These are phyloP conservation scores for Geotrichum australiense DNA, from an alignment of 1,139 yeast species.

Conservation along the genomic window DNA sequence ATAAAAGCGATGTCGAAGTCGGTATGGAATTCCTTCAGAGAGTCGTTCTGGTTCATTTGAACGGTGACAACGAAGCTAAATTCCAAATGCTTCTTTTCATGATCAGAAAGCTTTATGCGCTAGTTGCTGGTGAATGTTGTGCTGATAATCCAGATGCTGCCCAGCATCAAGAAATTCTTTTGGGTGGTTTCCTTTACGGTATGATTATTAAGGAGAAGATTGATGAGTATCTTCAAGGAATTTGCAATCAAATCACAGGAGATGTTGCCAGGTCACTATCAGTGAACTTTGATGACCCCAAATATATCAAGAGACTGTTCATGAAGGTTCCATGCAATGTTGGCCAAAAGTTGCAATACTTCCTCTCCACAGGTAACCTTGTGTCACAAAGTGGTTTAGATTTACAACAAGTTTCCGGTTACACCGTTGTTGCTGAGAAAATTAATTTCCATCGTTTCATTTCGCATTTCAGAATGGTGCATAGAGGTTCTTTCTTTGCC, in stretches of 20 bases:
- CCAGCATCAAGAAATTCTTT: constrained; percentile 93
- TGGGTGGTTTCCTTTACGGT: constrained; percentile 95
- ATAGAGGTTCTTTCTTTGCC: constrained; percentile 98
- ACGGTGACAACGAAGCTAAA: constrained; percentile 56
- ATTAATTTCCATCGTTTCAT: constrained; percentile 94
- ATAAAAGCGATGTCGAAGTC: constrained; percentile 80
- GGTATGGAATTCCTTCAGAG: constrained; percentile 78
- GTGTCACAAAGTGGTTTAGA: constrained; percentile 96
- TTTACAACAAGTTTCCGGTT: constrained; percentile 96
- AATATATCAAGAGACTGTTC: constrained; percentile 75
- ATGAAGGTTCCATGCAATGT: constrained; percentile 82
- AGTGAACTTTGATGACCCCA: constrained; percentile 75
- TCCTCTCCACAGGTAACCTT: constrained; percentile 92
- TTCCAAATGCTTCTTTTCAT: constrained; percentile 82
- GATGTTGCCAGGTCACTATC: constrained; percentile 79
- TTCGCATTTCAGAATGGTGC: constrained; percentile 98
- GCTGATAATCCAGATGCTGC: constrained; percentile 99
- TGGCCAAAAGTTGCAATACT: constrained; percentile 90
- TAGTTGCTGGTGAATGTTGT: constrained; percentile 94
- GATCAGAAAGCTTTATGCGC: constrained; percentile 89
- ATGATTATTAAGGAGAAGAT: constrained; percentile 95
- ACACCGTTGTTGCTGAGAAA: constrained; percentile 97
- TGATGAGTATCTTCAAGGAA: constrained; percentile 78
- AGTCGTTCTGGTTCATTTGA: constrained; percentile 83
- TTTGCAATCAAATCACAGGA: constrained; percentile 66